Evolutionary conservation across 2,329 filamentous ascomycete genomes (phyloP).

Genomic region (Rasamsonia emersonii): DNA sequence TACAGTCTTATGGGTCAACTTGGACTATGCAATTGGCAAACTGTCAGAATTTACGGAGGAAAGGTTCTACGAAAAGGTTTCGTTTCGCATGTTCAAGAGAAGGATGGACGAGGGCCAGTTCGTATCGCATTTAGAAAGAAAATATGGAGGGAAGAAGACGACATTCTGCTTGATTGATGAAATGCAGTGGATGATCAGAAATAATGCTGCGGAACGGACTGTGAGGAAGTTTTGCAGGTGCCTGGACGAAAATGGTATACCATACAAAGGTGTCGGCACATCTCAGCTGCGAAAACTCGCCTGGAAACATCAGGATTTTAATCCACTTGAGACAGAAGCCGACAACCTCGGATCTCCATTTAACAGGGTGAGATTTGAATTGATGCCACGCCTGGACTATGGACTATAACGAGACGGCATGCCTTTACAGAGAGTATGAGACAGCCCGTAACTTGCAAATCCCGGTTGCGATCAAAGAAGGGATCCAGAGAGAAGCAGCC

Average conservation of each 20-base stretch:
- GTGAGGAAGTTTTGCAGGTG: neutral
- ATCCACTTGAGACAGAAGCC: neutral
- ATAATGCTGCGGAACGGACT: neutral
- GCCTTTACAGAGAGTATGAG: neutral
- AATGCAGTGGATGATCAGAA: neutral
- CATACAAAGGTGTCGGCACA: neutral
- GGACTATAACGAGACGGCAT: neutral
- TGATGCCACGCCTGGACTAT: slow-evolving; percentile 1
- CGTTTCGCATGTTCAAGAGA: neutral
- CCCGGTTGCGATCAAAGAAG: neutral
- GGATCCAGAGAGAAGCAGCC: neutral
- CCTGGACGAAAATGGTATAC: slow-evolving; percentile 1
- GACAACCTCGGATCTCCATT: neutral
- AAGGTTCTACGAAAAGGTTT: neutral
- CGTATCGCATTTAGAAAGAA: neutral
- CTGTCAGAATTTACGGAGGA: neutral
- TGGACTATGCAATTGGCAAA: neutral
- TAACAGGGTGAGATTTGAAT: neutral
- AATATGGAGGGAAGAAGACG: neutral
- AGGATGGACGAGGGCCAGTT: neutral
- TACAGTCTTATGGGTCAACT: neutral
- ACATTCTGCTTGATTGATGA: slow-evolving; percentile 1
- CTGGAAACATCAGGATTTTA: neutral
- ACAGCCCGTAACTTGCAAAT: neutral
- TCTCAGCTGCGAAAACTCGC: neutral